Evolutionary conservation across 2,329 filamentous ascomycete species (phyloP).

Genomic region (Penicillium brasilianum): DNA sequence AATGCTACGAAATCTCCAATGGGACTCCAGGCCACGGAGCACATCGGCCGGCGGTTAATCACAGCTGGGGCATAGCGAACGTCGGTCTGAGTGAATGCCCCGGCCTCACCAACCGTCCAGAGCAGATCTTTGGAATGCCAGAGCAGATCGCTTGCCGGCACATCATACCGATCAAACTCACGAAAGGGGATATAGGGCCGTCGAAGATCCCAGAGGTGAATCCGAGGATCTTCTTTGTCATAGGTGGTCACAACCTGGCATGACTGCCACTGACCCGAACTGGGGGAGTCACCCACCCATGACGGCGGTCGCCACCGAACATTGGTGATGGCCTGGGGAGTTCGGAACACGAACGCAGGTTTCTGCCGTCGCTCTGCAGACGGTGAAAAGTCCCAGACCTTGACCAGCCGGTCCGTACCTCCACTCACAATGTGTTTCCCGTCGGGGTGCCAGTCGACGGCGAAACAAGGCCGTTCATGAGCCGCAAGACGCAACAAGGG

Average conservation of each 20-base stretch:
- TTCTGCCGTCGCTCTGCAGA: conserved; percentile 63
- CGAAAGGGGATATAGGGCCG: conserved; percentile 66
- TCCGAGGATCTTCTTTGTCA: conserved; percentile 63
- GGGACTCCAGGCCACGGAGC: conserved; percentile 62
- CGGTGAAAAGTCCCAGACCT: conserved; percentile 67
- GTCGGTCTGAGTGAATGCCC: conserved; percentile 67
- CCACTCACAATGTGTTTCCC: conserved; percentile 68
- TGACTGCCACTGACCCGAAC: conserved; percentile 61
- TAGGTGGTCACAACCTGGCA: conserved; percentile 68
- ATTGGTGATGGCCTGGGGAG: conserved; percentile 66
- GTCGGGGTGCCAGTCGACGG: conserved; percentile 71
- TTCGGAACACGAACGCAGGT: conserved; percentile 61
- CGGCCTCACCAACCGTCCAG: conserved; percentile 67
- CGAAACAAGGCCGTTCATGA: conserved; percentile 64
- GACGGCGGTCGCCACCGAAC: conserved; percentile 67
- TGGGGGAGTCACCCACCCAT: conserved; percentile 58
- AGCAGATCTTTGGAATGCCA: conserved; percentile 68
- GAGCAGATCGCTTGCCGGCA: conserved; percentile 63
- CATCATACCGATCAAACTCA: conserved; percentile 62
- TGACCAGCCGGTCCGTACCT: conserved; percentile 65
- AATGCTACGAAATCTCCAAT: conserved; percentile 62
- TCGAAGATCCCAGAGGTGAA: conserved; percentile 69
- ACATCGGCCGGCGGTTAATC: conserved; percentile 62
- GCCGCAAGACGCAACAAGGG: conserved; percentile 66
- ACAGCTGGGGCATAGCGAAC: conserved; percentile 64